A percentile compares a stretch with the other conserved stretches of the same genome.
Conservation (phyloP, 1,139 yeast genomes). For the Scheffersomyces segobiensis region DNA sequence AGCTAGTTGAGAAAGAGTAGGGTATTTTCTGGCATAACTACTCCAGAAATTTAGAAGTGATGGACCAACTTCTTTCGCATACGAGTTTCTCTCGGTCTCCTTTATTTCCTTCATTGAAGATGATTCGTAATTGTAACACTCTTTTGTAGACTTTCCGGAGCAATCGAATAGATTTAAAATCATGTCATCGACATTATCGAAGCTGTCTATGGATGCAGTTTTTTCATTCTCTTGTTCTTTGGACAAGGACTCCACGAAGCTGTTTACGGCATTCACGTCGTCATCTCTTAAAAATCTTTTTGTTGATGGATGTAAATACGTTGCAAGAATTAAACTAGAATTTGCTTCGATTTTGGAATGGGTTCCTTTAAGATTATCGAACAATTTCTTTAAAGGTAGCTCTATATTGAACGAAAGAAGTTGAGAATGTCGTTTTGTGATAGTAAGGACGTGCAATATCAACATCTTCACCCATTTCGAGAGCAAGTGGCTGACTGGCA, state of each 20-base stretch:
- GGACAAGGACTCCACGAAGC: slow-evolving; percentile 1
- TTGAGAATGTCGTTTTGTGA: slow-evolving; percentile 3
- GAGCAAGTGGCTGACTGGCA: slow-evolving; percentile 19
- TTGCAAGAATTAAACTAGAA: slow-evolving; percentile 18
- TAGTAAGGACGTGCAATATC: slow-evolving; percentile 15
- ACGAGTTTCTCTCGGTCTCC: slow-evolving; percentile 7
- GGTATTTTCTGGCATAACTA: slow-evolving; percentile 13
- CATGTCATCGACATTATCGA: slow-evolving; percentile 28
- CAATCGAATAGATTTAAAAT: slow-evolving; percentile 29
- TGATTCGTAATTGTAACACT: slow-evolving; percentile 26
- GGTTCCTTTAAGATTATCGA: slow-evolving; percentile 5
- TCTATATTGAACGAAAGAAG: slow-evolving; percentile 3
- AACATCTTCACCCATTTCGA: slow-evolving; percentile 23
- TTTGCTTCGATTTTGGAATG: slow-evolving; percentile 16
- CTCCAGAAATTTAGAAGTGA: slow-evolving; percentile 22
- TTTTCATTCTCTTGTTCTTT: slow-evolving; percentile 3
- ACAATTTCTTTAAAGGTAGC: slow-evolving; percentile 4
- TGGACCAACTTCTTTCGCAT: slow-evolving; percentile 17
- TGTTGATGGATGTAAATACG: slow-evolving; percentile 29
- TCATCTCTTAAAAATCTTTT: slow-evolving; percentile 22
- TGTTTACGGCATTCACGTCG: slow-evolving; percentile 13
- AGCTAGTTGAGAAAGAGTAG: slow-evolving; percentile 17
- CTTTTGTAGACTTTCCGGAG: slow-evolving; percentile 26
- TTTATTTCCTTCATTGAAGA: slow-evolving; percentile 15
- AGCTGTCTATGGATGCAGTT: slow-evolving; percentile 6